Conservation (phyloP, 129 eudicot genomes). For the Helichrysum umbraculigerum region DNA sequence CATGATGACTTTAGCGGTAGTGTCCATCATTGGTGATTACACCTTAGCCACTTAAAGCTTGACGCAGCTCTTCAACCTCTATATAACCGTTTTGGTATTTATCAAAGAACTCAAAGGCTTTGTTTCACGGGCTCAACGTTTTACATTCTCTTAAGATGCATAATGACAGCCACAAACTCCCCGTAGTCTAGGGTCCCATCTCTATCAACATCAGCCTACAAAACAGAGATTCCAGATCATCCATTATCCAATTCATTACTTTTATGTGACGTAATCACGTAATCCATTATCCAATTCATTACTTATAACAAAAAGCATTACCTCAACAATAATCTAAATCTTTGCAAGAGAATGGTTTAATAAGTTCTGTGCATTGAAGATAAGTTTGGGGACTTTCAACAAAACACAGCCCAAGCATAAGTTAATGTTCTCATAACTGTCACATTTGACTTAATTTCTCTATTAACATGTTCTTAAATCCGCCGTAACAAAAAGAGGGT, state of each 20-base stretch:
- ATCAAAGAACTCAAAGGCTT: slow-evolving; percentile 65
- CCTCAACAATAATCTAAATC: too few species aligned
- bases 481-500: neutral
- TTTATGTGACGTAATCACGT: neutral
- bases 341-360: too few species aligned
- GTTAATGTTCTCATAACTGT: too few species aligned
- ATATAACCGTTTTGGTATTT: slow-evolving; percentile 50
- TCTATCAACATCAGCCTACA: slow-evolving; percentile 79
- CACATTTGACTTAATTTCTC: too few species aligned
- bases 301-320: too few species aligned
- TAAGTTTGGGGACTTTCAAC: too few species aligned
- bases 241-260: too few species aligned
- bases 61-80: slow-evolving; percentile 62
- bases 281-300: neutral
- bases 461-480: neutral
- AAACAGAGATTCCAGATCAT: slow-evolving; percentile 16
- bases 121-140: slow-evolving; percentile 65
- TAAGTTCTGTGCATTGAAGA: too few species aligned
- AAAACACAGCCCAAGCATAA: too few species aligned
- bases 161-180: slow-evolving; percentile 67
- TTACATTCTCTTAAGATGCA: slow-evolving; percentile 66
- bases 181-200: slow-evolving; percentile 53
- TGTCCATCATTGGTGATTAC: slow-evolving; percentile 47
- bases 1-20: too few species aligned
- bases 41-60: slow-evolving; percentile 52